Evolutionary conservation across 2,329 filamentous ascomycete genomes (phyloP).

Genomic region (Sphaerulina musiva): DNA sequence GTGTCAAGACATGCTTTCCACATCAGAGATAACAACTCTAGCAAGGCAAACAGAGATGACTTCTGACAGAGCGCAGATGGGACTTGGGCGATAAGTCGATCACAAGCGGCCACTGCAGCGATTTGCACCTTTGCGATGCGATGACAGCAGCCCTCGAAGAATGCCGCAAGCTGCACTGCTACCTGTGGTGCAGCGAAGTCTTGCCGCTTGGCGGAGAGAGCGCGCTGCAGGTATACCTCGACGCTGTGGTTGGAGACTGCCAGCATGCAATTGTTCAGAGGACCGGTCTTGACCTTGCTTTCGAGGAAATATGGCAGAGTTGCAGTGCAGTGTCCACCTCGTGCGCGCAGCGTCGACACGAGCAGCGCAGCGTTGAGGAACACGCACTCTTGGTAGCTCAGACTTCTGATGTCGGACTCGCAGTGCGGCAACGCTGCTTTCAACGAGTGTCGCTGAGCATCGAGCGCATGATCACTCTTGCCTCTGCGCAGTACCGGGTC

Average conservation of each 20-base stretch:
- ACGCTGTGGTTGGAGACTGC: slow-evolving; percentile 63
- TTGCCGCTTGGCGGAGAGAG: slow-evolving; percentile 62
- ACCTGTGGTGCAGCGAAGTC: slow-evolving; percentile 85
- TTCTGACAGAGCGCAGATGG: slow-evolving; percentile 88
- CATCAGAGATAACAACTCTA: slow-evolving; percentile 89
- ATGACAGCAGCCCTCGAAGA: slow-evolving; percentile 88
- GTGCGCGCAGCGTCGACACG: slow-evolving; percentile 80
- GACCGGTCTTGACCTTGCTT: slow-evolving; percentile 62
- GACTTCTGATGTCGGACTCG: slow-evolving; percentile 67
- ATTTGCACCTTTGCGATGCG: slow-evolving; percentile 86
- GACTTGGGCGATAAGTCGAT: slow-evolving; percentile 75
- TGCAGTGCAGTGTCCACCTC: slow-evolving; percentile 82
- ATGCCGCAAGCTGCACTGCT: slow-evolving; percentile 76
- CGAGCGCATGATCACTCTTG: slow-evolving; percentile 69
- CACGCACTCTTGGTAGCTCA: slow-evolving; percentile 85
- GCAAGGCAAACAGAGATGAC: slow-evolving; percentile 80
- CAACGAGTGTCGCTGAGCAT: slow-evolving; percentile 74
- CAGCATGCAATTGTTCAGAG: slow-evolving; percentile 57
- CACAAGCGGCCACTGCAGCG: slow-evolving; percentile 74
- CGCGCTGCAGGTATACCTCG: slow-evolving; percentile 70
- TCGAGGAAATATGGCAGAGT: slow-evolving; percentile 92
- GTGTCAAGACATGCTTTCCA: slow-evolving; percentile 91
- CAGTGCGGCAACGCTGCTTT: slow-evolving; percentile 66
- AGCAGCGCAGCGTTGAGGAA: slow-evolving; percentile 88
- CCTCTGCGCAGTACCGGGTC: slow-evolving; percentile 88